Evolutionary conservation across 2,329 filamentous ascomycete genomes (phyloP), one percentile per base, ranked within the genome.

Genomic region (Ophidiomyces ophidiicola): DNA sequence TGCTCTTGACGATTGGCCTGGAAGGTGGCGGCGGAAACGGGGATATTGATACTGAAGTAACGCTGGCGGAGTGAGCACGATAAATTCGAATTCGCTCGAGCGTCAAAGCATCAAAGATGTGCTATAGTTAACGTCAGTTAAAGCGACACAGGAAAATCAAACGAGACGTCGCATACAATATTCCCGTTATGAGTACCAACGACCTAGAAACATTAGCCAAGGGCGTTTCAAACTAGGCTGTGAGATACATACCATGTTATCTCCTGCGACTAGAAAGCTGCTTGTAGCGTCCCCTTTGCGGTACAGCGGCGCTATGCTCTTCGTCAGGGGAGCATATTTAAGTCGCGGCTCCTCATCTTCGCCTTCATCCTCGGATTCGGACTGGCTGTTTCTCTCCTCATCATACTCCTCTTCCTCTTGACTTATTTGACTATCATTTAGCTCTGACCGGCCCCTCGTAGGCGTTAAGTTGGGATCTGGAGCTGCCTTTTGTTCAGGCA

Each of bases 181-280:
- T 90, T 94, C 52, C 90, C 90, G 63, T 93, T 94, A 60, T 98
- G 88, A 21, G 90, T 94, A 48, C 88, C 90, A 50, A 93, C 70
- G 46, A 94, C 80, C 82, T 88, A 62, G 34, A 48, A 43, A 48
- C 44, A 50, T 62, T 50, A 66, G 62, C 41, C 50, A 48, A 59
- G 17, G 3, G n/a, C 24, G n/a, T 8, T 20, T 4, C 20, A 20
- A 14, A 33, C 12, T 6, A 17, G 8, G 31, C 6, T 29, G 10
- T 30, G 20, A 34, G 19, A 25, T 18, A 21, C 68, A 52, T 70
- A 88, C 84, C 88, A 96, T 93, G 67, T 96, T 96, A 68, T 98
- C 88, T 37, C 88, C 88, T 28, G 82, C 82, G 35, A 93, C 84
- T 35, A 92, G 65, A 57, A 94, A 94, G 6, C 83, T 70, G 60